These are phyloP conservation scores for Phylloporus sp. DNA, from an alignment of 768 basidiomycete species.

Conservation along the genomic window DNA sequence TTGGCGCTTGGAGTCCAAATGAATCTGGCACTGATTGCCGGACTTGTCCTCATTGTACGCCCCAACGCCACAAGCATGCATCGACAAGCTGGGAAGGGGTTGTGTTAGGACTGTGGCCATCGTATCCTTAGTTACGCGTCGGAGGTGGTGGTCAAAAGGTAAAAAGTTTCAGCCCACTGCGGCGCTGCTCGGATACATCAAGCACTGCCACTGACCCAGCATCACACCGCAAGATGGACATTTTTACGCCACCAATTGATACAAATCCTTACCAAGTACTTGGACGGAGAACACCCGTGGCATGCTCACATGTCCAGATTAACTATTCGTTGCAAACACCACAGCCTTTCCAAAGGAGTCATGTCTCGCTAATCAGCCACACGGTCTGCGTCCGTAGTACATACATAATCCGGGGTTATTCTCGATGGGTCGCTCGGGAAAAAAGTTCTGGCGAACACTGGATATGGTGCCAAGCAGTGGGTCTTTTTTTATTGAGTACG, in stretches of 20 bases:
- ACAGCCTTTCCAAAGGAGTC: conserved; percentile 60
- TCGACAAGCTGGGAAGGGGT: conserved; percentile 22
- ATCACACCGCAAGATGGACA: neutral
- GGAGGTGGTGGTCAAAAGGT: conserved; percentile 7
- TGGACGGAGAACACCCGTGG: neutral
- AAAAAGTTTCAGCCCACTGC: conserved; percentile 12
- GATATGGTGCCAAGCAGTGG: neutral
- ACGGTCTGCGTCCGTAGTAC: no score
- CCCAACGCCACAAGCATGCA: conserved; percentile 14
- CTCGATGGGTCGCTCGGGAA: neutral
- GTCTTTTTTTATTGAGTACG: no score
- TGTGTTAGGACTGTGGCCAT: conserved; percentile 30
- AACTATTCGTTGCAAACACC: conserved; percentile 23
- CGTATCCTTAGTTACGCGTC: conserved; percentile 11
- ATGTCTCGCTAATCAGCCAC: neutral
- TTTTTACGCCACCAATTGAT: neutral
- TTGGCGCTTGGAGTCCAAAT: conserved; percentile 14
- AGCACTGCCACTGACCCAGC: neutral
- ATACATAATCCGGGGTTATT: neutral
- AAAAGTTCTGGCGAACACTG: neutral
- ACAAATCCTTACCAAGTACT: no score
- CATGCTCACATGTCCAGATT: no score
- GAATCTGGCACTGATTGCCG: conserved; percentile 22
- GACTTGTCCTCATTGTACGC: conserved; percentile 13
- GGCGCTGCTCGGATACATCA: neutral